Base-by-base conservation (phyloP, 192 early-diverging fungal genomes). In the Gigaspora rosea region DNA sequence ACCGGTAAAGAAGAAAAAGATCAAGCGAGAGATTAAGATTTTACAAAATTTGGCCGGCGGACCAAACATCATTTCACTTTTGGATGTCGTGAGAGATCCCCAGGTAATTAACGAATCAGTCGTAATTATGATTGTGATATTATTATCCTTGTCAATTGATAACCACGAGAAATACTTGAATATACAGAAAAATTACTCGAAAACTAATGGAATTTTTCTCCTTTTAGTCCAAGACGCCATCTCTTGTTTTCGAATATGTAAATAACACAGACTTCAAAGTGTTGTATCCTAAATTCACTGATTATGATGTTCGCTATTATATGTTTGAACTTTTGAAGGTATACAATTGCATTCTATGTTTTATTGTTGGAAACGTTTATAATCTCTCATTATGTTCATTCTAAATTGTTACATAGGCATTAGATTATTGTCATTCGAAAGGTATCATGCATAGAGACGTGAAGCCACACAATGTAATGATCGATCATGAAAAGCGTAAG, bases 1-100 rank as follows among this genome's bases (percentile, higher is more conserved):
- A 87, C 97, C 97, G 5, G 96, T 99, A 78, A 99, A 99, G 88
- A 99, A 99, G 91, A 98, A 98, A 93, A 99, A 99, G 89, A 99
- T 99, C 80, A 98, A 97, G 90, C 89, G 97, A 65, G 97, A 99
- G 82, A 97, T 99, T 83, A 98, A 97, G 82, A 99, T 99, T 72
- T 89, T 99, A 79, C 96, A 98, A 82, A 99, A 98, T 80, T 86
- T 99, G 59, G 90, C 92, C 47, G 97, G 97, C 56, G 97, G 97
- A 5, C 88, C 92, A 32, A 99, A 99, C 82, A 89, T 99, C 51
- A 90, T 99, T 77, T 89, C 91, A 71, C 88, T 99, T 59, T 88
- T 93, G 68, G 96, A 99, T 81, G 90, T 99, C 73, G 97, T 99
- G 35, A 85, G 96, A 68, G 97, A 99, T 80, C 97, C 96, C 47